These are phyloP conservation scores for Solanum etuberosum DNA, from an alignment of 257 asterid genomes.

Conservation along the genomic window DNA sequence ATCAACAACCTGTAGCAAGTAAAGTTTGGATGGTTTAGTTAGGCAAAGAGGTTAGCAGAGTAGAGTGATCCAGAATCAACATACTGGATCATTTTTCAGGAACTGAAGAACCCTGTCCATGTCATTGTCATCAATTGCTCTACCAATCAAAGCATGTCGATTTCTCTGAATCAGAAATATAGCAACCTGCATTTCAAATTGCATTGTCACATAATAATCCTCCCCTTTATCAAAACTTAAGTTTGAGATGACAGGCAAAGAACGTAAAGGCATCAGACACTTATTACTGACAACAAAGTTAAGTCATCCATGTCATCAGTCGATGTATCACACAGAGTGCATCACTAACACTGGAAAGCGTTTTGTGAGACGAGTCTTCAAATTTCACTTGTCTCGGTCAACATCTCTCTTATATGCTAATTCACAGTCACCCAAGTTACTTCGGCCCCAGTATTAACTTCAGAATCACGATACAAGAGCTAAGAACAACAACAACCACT, in stretches of 20 bases:
- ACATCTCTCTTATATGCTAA: neutral
- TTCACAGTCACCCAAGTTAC: neutral
- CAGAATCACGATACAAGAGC: neutral
- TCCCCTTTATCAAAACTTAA: neutral
- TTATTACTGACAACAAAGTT: neutral
- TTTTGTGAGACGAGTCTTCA: neutral
- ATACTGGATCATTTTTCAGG: slow-evolving; percentile 82
- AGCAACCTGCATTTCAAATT: slow-evolving; percentile 61
- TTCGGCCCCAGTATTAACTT: neutral
- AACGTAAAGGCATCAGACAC: neutral
- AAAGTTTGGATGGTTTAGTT: slow-evolving; percentile 5
- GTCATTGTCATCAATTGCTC: slow-evolving; percentile 90
- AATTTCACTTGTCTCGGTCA: neutral
- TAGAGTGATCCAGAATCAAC: slow-evolving; percentile 3
- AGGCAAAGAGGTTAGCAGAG: neutral
- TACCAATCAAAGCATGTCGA: slow-evolving; percentile 95
- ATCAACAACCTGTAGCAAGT: slow-evolving; percentile 75
- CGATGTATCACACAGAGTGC: neutral
- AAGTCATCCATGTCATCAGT: neutral
- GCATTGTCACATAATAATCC: neutral
- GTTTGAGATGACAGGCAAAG: neutral
- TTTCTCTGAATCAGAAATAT: slow-evolving; percentile 95
- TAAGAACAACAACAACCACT: neutral
- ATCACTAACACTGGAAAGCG: neutral
- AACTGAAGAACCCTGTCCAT: slow-evolving; percentile 89